These are phyloP conservation scores for Coniella lustricola DNA, from an alignment of 2,329 filamentous ascomycete genomes.

Conservation along the genomic window DNA sequence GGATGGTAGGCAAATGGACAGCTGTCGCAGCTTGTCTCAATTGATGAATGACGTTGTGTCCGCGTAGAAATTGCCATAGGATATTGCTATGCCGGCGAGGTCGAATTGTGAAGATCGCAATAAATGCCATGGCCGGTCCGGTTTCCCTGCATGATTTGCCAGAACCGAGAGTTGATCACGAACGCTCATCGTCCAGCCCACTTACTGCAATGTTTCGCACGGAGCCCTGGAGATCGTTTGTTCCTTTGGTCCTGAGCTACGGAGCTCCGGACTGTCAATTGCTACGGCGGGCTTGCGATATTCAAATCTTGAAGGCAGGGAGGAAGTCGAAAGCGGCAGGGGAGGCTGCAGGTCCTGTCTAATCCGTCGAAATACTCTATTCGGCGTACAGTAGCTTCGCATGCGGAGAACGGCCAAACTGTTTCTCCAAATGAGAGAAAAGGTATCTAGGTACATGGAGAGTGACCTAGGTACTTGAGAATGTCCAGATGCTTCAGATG, in stretches of 20 bases:
- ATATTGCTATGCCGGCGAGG: constrained; percentile 6
- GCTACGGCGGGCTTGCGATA: neutral
- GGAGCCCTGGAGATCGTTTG: too few species aligned
- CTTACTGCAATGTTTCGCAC: too few species aligned
- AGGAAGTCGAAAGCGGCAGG: neutral
- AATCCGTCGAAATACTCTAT: neutral
- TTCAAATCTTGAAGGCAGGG: neutral
- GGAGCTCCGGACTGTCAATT: neutral
- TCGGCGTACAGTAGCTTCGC: neutral
- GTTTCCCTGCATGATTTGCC: too few species aligned
- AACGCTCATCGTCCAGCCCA: too few species aligned
- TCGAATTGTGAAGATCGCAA: constrained; percentile 13
- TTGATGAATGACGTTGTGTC: constrained; percentile 12
- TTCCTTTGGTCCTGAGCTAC: too few species aligned
- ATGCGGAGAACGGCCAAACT: constrained; percentile 1
- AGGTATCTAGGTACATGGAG: too few species aligned
- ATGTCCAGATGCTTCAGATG: too few species aligned
- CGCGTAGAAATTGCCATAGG: constrained; percentile 9
- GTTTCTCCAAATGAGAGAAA: neutral
- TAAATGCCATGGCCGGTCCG: neutral
- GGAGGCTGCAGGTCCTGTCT: neutral
- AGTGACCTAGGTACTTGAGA: too few species aligned
- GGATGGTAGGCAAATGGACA: too few species aligned
- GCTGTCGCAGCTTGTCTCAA: neutral
- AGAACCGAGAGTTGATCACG: too few species aligned